A percentile compares a stretch with the other conserved stretches of the same genome.
phyloP scores from a whole-genome alignment of 148 eudicot species.

The Pharnaceum exiguum region DNA sequence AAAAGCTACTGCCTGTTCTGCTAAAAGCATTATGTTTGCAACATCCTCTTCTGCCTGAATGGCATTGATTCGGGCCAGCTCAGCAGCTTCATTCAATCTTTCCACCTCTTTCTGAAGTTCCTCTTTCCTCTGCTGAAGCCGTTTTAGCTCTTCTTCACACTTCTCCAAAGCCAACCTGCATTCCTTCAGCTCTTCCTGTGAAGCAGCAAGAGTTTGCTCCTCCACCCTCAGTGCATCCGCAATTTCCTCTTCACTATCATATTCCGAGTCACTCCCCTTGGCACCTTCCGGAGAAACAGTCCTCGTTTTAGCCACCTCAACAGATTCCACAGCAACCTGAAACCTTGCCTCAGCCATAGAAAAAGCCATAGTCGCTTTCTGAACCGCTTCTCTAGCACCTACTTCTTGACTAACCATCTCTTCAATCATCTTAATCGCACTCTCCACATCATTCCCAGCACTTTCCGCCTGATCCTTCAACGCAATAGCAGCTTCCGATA shows the following conservation, averaged over 20 bases:
- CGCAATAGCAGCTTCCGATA: constrained; percentile 84
- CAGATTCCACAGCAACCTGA: constrained; percentile 59
- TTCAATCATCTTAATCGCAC: constrained; percentile 37
- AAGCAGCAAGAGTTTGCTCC: constrained; percentile 50
- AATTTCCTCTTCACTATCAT: constrained; percentile 41
- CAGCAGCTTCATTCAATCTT: constrained; percentile 61
- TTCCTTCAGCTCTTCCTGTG: constrained; percentile 57
- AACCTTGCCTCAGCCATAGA: constrained; percentile 86
- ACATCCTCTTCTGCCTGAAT: constrained; percentile 89
- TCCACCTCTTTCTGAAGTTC: constrained; percentile 77
- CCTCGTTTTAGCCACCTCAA: constrained; percentile 45
- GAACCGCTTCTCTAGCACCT: constrained; percentile 66
- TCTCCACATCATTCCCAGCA: constrained; percentile 62
- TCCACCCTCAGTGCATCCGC: constrained; percentile 33
- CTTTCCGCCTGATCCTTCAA: constrained; percentile 70
- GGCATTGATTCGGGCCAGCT: constrained; percentile 57
- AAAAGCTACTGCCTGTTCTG: constrained; percentile 95
- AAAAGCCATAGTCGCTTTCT: constrained; percentile 74
- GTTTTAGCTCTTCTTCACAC: constrained; percentile 63
- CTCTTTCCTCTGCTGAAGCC: constrained; percentile 58
- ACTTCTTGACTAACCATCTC: constrained; percentile 61
- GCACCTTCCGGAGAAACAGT: constrained; percentile 27
- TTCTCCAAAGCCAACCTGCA: constrained; percentile 45
- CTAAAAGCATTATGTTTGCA: constrained; percentile 83
- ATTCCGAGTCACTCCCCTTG: constrained; percentile 30